Conservation (phyloP, 352 stramenopile species). For the Achlya hypogyna region DNA sequence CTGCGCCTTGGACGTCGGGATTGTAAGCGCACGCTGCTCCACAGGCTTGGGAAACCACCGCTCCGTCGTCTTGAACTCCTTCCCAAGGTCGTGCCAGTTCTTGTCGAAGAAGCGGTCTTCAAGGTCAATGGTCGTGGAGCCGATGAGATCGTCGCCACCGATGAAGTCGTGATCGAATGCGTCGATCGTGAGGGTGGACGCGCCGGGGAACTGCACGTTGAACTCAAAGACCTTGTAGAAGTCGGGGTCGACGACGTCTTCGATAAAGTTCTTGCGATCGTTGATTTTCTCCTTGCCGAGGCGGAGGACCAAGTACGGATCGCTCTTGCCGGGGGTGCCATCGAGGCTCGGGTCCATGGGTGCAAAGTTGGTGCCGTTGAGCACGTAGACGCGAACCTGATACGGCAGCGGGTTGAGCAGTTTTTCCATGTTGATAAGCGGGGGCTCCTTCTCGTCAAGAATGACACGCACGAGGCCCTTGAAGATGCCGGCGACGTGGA, state of each 20-base stretch:
- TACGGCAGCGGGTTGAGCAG: slow-evolving; percentile 68
- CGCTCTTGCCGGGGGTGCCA: slow-evolving; percentile 71
- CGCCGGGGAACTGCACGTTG: slow-evolving; percentile 75
- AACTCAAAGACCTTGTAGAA: slow-evolving; percentile 90
- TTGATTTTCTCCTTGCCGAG: slow-evolving; percentile 81
- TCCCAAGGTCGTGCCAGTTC: slow-evolving; percentile 79
- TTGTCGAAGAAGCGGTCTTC: slow-evolving; percentile 89
- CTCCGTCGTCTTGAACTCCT: slow-evolving; percentile 72
- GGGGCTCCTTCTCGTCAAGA: slow-evolving; percentile 67
- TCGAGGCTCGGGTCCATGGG: slow-evolving; percentile 83
- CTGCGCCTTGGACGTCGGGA: slow-evolving; percentile 67
- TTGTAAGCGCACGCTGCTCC: slow-evolving; percentile 77
- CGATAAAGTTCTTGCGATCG: slow-evolving; percentile 86
- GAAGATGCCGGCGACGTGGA: slow-evolving; percentile 80
- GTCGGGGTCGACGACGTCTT: slow-evolving; percentile 78
- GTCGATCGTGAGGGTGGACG: slow-evolving; percentile 79
- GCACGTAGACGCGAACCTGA: slow-evolving; percentile 79
- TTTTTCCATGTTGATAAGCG: slow-evolving; percentile 55
- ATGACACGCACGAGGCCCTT: slow-evolving; percentile 89
- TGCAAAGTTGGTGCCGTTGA: slow-evolving; percentile 76
- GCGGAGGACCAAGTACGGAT: slow-evolving; percentile 80
- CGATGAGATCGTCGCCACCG: slow-evolving; percentile 87
- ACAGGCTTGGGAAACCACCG: slow-evolving; percentile 61
- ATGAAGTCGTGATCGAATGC: slow-evolving; percentile 88
- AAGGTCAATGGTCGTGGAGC: slow-evolving; percentile 87